Evolutionary conservation across 2,329 filamentous ascomycete species (phyloP), one percentile per base, ranked within the genome.

Genomic region (Fusarium haematococcum): DNA sequence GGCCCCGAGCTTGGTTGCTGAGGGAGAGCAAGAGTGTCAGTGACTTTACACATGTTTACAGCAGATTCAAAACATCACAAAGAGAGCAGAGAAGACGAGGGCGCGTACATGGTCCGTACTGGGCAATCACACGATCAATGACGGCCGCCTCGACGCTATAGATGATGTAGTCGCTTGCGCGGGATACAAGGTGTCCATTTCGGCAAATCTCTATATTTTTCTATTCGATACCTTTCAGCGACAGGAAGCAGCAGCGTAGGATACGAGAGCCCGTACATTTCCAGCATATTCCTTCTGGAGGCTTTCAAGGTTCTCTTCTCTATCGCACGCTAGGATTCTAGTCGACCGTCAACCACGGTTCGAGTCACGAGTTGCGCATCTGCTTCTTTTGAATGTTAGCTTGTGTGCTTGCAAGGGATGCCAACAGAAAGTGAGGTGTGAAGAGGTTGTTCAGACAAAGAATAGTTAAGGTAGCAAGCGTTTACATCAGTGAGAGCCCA

Each of bases 81-180:
- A 37, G 27, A 27, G 25, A 35, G 32, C 35, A 43, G 30, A n/a
- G 50, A 37, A 20, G 63, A 74, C 75, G 50, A 61, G 63, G 57
- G 66, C 52, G 77, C 81, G 73, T 95, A 98, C 95, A 98, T 78
- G 96, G 96, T 74, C 95, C 97, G 83, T 95, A 99, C 79, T 93
- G 88, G 73, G 92, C 93, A 79, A 98, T 97, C 78, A 98, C 94
- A 76, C 89, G 90, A 81, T 95, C 93, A 83, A 99, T 97, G 75
- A 92, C 90, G 79, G 95, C 95, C 71, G 97, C 97, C 85, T 98
- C 96, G 84, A 99, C 97, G 84, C 94, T 97, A 89, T 99, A 99
- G 82, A 99, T 95, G 85, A 98, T 98, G 84, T 95, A 98, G 88
- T 98, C 96, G 92, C 95, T 98, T 84, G 92, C 92, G 85, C 97